Evolutionary conservation across 164 flowering plant genomes (phyloP).

Genomic region (Vitis cinerea): DNA sequence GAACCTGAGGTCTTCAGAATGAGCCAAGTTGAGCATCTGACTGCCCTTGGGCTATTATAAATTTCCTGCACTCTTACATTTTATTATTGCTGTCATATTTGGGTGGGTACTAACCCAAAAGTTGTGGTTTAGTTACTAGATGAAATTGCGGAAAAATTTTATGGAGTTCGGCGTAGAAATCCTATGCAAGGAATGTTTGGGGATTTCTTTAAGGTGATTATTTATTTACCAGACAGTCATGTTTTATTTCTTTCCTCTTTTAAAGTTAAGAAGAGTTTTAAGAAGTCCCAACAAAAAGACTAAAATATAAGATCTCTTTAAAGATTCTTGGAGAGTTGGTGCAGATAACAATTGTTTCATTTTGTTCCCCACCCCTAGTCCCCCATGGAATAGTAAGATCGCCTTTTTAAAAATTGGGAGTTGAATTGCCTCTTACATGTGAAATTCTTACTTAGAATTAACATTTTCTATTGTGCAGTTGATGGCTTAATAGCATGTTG

Average conservation of each 20-base stretch:
- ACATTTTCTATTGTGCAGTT: too few species aligned
- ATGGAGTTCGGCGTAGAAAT: slow-evolving; percentile 76
- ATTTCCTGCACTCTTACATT: background rate
- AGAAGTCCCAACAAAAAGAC: background rate
- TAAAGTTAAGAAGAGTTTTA: background rate
- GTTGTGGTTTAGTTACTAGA: slow-evolving; percentile 66
- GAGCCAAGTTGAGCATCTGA: background rate
- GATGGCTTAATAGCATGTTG: too few species aligned
- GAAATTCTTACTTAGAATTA: too few species aligned
- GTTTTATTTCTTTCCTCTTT: background rate
- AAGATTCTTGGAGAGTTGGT: too few species aligned
- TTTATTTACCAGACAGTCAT: background rate
- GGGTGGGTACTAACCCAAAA: slow-evolving; percentile 12
- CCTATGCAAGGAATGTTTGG: slow-evolving; percentile 87
- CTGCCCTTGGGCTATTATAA: background rate
- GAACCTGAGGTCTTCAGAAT: too few species aligned
- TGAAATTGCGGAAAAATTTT: slow-evolving; percentile 74
- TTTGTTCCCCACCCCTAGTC: too few species aligned
- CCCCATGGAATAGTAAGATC: too few species aligned
- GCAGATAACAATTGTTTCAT: too few species aligned
- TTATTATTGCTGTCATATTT: background rate
- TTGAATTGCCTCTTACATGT: too few species aligned
- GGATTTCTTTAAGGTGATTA: slow-evolving; percentile 75
- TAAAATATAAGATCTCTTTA: background rate
- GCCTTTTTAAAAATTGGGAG: too few species aligned